Evolutionary conservation across 768 basidiomycete genomes (phyloP).

Genomic region (Leucosporidium yakuticum): DNA sequence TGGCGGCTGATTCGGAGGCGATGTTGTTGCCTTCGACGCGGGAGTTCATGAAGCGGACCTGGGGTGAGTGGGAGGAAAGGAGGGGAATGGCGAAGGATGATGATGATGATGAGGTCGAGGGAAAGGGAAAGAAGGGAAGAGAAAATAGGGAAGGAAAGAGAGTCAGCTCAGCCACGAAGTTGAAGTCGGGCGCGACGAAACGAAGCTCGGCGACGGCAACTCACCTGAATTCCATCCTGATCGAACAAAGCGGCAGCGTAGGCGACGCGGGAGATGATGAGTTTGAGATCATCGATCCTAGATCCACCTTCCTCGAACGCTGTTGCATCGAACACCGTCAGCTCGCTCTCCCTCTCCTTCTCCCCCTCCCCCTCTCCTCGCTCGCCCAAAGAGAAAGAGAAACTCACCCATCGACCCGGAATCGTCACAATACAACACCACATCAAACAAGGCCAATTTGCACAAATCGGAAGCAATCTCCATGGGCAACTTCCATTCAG

Average conservation of each 20-base stretch:
- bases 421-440: conserved; percentile 42
- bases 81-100: background rate
- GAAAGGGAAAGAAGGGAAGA: background rate
- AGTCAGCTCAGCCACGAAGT: too few relatives aligned
- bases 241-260: conserved; percentile 25
- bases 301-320: conserved; percentile 46
- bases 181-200: background rate
- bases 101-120: conserved; percentile 3
- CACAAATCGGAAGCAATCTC: conserved; percentile 48
- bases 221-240: conserved; percentile 45
- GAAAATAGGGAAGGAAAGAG: too few relatives aligned
- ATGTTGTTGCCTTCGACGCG: conserved; percentile 46
- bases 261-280: conserved; percentile 31
- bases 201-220: conserved; percentile 45
- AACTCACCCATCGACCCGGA: conserved; percentile 7
- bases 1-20: conserved; percentile 41
- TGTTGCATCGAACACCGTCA: conserved; percentile 36
- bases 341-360: conserved; percentile 8
- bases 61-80: background rate
- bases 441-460: conserved; percentile 46
- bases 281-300: conserved; percentile 48
- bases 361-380: background rate
- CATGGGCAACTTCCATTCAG: conserved; percentile 45
- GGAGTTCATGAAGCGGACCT: conserved; percentile 47
- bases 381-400: background rate